These are phyloP conservation scores for Scheffersomyces coipomensis DNA, from an alignment of 805 yeast genomes.

Conservation along the genomic window DNA sequence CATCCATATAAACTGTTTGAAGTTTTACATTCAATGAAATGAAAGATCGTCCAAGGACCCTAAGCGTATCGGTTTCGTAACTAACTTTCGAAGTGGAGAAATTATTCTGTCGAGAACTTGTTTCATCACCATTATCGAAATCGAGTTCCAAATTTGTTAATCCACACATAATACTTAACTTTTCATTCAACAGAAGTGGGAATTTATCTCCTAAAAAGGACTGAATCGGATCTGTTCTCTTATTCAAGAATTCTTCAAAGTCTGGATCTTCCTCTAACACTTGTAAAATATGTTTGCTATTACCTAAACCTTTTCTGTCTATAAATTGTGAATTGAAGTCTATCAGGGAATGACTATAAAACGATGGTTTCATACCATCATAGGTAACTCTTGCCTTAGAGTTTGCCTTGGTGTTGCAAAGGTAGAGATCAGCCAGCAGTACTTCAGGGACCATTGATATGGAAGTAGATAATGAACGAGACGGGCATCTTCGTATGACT, in stretches of 20 bases:
- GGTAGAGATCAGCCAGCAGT: constrained; percentile 23
- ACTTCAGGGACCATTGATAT: not conserved
- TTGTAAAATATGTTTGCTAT: constrained; percentile 6
- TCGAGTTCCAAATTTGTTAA: constrained; percentile 16
- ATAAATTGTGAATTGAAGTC: constrained; percentile 13
- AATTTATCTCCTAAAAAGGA: constrained; percentile 23
- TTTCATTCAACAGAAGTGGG: constrained; percentile 23
- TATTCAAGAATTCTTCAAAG: constrained; percentile 6
- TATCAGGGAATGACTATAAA: constrained; percentile 12
- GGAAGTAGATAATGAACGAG: not conserved
- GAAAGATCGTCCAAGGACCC: constrained; percentile 24
- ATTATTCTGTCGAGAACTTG: not conserved
- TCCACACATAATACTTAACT: constrained; percentile 27
- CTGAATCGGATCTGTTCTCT: constrained; percentile 17
- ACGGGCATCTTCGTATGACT: no score
- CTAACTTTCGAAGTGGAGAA: not conserved
- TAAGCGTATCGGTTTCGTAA: constrained; percentile 17
- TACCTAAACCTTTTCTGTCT: constrained; percentile 8
- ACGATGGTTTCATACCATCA: constrained; percentile 11
- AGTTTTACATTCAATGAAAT: constrained; percentile 21
- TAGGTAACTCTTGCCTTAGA: constrained; percentile 10
- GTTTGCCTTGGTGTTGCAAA: constrained; percentile 8
- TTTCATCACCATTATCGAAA: not conserved
- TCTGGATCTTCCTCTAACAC: constrained; percentile 8
- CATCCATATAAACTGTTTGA: constrained; percentile 26